Base-by-base conservation (phyloP, 1,284 basidiomycete genomes). In the Stygiomarasmius scandens region DNA sequence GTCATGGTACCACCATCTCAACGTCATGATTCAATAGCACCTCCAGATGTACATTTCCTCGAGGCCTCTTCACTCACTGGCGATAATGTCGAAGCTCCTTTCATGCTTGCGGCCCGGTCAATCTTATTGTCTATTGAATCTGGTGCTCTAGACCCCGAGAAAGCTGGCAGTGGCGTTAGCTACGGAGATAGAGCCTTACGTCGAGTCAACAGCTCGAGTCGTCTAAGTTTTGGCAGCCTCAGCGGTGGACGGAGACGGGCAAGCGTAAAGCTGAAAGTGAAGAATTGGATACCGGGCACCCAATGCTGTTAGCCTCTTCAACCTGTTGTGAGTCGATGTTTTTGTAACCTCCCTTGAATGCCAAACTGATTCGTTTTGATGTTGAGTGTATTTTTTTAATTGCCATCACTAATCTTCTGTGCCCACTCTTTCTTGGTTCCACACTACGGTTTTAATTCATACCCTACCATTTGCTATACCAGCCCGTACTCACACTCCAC, bases 111-210 rank as follows among this genome's bases (percentile, higher is more conserved):
- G 14, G 92, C 95, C 20, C 86, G 95, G 41, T 89, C 93, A 1
- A 95, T 99, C 63, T 79, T 99, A 25, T 82, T 95, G n/a, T 87
- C 93, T 3, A 96, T 99, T 67, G 96, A 98, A 72, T 89, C 90
- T 10, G 96, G 96, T 14, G 80, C 82, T 16, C 80, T 98, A 43
- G 95, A 98, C 72, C 96, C 96, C 23, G 95, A 98, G 74, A 90
- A 91, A 67, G 85, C 92, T 14, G 95, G 94, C 0, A 94, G 92
- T 56, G 96, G 96, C 34, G 94, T 99, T 38, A 95, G 92, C 66
- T 99, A 98, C 69, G 97, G 96, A 11, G 96, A 98, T 72, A 84
- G 96, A 55, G 91, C 93, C 12, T 77, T 97, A 44, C 84, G 93
- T 55, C 83, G 93, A 66, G 92, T 95, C 38, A 92, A 89, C 63